Evolutionary conservation across 2,329 filamentous ascomycete genomes (phyloP).

Genomic region (Xylariaceae sp.): DNA sequence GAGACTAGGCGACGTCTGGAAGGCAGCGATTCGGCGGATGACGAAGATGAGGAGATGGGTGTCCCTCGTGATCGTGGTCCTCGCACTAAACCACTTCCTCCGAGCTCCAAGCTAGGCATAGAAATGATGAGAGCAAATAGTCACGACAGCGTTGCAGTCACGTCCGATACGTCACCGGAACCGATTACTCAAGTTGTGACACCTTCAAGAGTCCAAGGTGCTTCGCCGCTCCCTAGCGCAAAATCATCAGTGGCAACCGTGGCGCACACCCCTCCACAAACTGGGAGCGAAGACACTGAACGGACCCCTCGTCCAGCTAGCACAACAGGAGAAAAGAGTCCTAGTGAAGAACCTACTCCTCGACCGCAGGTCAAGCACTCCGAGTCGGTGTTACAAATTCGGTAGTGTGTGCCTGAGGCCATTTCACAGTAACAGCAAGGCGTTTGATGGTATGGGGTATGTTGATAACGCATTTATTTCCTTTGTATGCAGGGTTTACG

Average conservation of each 20-base stretch:
- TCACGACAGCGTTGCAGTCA: constrained; percentile 70
- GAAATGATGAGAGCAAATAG: constrained; percentile 99
- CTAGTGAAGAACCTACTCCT: constrained; percentile 42
- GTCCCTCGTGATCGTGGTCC: constrained; percentile 40
- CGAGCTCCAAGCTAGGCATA: constrained; percentile 85
- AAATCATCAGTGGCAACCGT: constrained; percentile 19
- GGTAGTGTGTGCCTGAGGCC: constrained; percentile 5
- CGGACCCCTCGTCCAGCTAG: constrained; percentile 43
- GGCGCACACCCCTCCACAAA: constrained; percentile 31
- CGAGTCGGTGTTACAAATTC: constrained; percentile 4
- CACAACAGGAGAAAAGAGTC: constrained; percentile 16
- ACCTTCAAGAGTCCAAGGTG: constrained; percentile 42
- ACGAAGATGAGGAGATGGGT: constrained; percentile 90
- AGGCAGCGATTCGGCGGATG: constrained; percentile 82
- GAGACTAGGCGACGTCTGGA: constrained; percentile 68
- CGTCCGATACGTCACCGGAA: constrained; percentile 50
- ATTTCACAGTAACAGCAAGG: constrained; percentile 24
- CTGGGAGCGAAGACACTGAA: constrained; percentile 32
- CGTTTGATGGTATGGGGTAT: constrained; percentile 21
- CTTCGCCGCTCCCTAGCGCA: constrained; percentile 24
- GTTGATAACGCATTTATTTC: constrained; percentile 24
- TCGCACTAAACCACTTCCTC: constrained; percentile 57
- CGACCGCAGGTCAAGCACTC: constrained; percentile 28
- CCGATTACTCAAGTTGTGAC: constrained; percentile 53
- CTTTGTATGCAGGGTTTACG: constrained; percentile 17